A percentile compares a stretch with the other conserved stretches of the same genome.
Conservation (phyloP, 2,329 filamentous ascomycete species). For the Penicillium sp. region DNA sequence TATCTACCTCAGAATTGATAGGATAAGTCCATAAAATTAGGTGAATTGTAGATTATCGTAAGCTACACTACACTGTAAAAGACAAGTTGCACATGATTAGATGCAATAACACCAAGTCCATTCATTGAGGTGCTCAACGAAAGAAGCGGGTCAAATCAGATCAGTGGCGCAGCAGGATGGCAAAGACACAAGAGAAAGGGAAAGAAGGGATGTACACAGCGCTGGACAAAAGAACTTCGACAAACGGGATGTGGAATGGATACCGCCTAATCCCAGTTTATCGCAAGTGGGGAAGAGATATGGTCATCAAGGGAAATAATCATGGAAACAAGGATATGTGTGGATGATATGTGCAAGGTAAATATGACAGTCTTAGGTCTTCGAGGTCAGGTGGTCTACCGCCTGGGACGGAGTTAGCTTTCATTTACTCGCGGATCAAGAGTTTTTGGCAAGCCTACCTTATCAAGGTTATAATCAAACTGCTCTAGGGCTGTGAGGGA, state of each 20-base stretch:
- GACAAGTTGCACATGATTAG: conserved; percentile 7
- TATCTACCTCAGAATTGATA: not conserved
- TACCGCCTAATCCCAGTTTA: conserved; percentile 1
- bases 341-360: conserved; percentile 28
- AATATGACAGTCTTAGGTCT: conserved; percentile 33
- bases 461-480: conserved; percentile 94
- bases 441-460: conserved; percentile 62
- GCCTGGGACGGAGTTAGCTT: conserved; percentile 32
- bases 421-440: not conserved
- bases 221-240: conserved; percentile 13
- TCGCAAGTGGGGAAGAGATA: conserved; percentile 13
- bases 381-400: conserved; percentile 47
- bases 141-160: conserved; percentile 7
- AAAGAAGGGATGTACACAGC: conserved; percentile 18
- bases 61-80: conserved; percentile 25
- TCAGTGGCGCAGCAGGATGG: conserved; percentile 8
- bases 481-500: conserved; percentile 84
- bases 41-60: conserved; percentile 23
- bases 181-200: conserved; percentile 9
- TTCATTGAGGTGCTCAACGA: conserved; percentile 3
- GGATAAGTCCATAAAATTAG: conserved; percentile 9
- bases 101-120: conserved; percentile 5
- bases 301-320: conserved; percentile 24
- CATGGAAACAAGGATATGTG: conserved; percentile 23
- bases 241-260: conserved; percentile 1